Base-by-base conservation (phyloP, 768 basidiomycete genomes). In the Amanita fuliginea region DNA sequence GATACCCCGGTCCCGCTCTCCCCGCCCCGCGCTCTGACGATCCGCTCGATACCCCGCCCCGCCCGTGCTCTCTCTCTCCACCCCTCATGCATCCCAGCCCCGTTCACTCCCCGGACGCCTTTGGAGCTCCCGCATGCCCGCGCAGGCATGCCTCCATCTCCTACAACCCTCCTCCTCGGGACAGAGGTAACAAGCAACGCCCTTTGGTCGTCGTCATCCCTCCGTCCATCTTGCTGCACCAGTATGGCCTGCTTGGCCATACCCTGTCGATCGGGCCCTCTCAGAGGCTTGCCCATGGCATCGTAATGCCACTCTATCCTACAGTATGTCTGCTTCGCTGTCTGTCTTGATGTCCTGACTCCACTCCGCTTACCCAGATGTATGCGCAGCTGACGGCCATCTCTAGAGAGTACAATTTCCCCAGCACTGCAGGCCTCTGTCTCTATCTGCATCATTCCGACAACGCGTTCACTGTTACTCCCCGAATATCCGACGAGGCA, bases 391-490 rank as follows among this genome's bases (percentile, higher is more conserved):
- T 90, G 30, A 73, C 74, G 24, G 83, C 86, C 8, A 88, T 92
- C 53, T 85, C 86, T 3, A 76, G 79, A 44, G 87, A 91, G 61
- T 90, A 81, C 65, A 83, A 78, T 58, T 85, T 90, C 55, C 88
- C 88, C 0, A 86, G 82, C 59, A 82, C 74, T 18, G 60, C 75
- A 7, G 88, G 88, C 19, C 59, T 91, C n/a, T 85, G 81, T 60
- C 72, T 90, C n/a, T 91, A 88, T 59, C 70, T 86, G 47, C 82
- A 81, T 49, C 71, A 79, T 51, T 69, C 68, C 16, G 80, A 85
- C 45, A 69, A 67, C 39, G 80, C 80, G 16, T 53, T 73, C 26
- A 67, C 70, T 3, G 70, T 76, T 61, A 77, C 78, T 11, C 86
- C 87, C 21, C 77, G 87, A 16, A 76, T 91, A 46, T 81, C 85